phyloP scores from a whole-genome alignment of 768 basidiomycete species.

The Crepidotus variabilis region DNA sequence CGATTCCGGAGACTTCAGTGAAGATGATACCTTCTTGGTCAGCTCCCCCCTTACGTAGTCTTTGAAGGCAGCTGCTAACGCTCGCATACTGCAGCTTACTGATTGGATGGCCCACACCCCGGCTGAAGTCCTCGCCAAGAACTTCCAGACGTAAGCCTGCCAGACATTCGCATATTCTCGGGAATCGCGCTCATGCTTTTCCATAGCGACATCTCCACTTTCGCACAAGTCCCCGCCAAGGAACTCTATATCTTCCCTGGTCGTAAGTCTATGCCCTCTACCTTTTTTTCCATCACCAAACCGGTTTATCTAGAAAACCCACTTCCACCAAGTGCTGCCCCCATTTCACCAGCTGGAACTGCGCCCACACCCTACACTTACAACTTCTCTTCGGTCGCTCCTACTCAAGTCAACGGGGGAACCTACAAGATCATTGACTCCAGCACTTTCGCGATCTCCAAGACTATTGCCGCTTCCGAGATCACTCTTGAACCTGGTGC shows the following conservation, averaged over 20 bases:
- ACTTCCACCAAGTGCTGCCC: constrained; percentile 35
- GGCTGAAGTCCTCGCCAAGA: too few relatives aligned
- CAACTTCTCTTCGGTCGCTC: constrained; percentile 44
- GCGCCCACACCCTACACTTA: constrained; percentile 48
- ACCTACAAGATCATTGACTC: constrained; percentile 59
- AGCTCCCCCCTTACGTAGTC: too few relatives aligned
- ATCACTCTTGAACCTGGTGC: constrained; percentile 58
- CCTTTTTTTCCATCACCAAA: too few relatives aligned
- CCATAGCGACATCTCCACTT: constrained; percentile 35
- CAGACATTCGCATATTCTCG: too few relatives aligned
- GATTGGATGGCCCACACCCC: constrained; percentile 69
- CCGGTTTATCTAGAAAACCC: constrained; percentile 28
- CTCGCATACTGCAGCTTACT: too few relatives aligned
- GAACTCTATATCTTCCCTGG: too few relatives aligned
- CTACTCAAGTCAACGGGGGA: constrained; percentile 47
- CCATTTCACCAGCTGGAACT: constrained; percentile 45
- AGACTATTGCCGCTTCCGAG: constrained; percentile 53
- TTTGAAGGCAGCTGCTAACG: too few relatives aligned
- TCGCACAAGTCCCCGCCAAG: constrained; percentile 48
- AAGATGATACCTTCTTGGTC: constrained; percentile 50
- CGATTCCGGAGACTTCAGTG: too few relatives aligned
- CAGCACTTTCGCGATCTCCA: constrained; percentile 47
- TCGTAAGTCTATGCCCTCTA: background rate
- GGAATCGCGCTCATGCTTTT: too few relatives aligned
- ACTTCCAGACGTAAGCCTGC: too few relatives aligned